Conservation (phyloP, 2,329 filamentous ascomycete species). For the Meredithiella fracta region DNA sequence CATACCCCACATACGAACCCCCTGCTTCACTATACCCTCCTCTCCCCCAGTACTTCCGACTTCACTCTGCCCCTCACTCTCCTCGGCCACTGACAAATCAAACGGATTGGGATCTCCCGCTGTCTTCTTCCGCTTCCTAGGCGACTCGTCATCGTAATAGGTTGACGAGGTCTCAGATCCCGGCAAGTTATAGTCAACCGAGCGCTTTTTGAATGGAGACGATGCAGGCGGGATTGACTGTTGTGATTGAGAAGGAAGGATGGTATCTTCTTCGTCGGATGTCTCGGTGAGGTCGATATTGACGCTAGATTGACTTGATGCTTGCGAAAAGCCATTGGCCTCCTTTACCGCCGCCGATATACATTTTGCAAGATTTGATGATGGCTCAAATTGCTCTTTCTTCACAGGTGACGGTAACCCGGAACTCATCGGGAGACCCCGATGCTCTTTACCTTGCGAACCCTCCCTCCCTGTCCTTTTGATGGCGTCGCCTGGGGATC, state of each 20-base stretch:
- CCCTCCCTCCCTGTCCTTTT: not conserved
- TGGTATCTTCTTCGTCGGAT: not conserved
- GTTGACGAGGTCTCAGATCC: no score
- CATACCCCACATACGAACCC: not conserved
- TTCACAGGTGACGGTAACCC: no score
- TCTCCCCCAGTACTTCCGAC: not conserved
- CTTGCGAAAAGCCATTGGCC: not conserved
- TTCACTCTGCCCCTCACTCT: not conserved
- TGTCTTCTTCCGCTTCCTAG: not conserved
- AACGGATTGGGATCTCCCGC: not conserved
- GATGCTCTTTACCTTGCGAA: not conserved
- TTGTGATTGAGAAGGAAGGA: not conserved
- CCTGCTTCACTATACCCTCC: not conserved
- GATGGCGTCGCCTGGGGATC: constrained; percentile 12
- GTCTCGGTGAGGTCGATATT: not conserved
- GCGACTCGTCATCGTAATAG: not conserved
- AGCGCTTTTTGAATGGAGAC: not conserved
- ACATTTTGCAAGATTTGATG: no score
- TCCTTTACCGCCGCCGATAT: no score
- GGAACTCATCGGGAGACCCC: no score
- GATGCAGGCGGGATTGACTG: not conserved
- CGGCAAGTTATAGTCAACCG: not conserved
- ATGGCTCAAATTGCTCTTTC: no score
- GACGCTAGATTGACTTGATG: no score
- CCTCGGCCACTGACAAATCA: not conserved